A percentile compares a stretch with the other conserved stretches of the same genome.
phyloP scores from a whole-genome alignment of 2,329 filamentous ascomycete genomes.

The Sarocladium oryzae region DNA sequence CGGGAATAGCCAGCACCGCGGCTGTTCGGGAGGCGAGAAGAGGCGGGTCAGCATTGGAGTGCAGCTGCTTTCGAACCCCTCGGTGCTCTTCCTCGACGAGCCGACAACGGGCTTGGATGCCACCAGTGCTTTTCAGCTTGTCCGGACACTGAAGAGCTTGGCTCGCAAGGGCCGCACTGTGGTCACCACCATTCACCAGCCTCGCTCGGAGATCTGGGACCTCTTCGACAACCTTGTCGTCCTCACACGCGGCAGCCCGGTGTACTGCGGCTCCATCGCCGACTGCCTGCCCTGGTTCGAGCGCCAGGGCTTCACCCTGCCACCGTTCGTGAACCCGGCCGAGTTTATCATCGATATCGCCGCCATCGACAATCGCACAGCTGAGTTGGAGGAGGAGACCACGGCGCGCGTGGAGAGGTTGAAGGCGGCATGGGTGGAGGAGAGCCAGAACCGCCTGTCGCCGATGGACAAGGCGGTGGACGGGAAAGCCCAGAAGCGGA shows the following conservation, averaged over 20 bases:
- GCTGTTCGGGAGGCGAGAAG: constrained; percentile 75
- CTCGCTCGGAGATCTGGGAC: constrained; percentile 72
- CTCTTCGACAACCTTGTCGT: constrained; percentile 68
- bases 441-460: constrained; percentile 24
- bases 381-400: constrained; percentile 57
- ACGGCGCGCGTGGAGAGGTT: constrained; percentile 54
- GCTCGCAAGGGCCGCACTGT: constrained; percentile 64
- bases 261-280: constrained; percentile 57
- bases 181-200: constrained; percentile 70
- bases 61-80: constrained; percentile 72
- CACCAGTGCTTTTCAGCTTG: constrained; percentile 67
- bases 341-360: constrained; percentile 71
- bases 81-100: constrained; percentile 71
- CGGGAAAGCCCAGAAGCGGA: constrained; percentile 12
- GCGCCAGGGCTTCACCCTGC: constrained; percentile 51
- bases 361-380: constrained; percentile 64
- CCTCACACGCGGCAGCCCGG: constrained; percentile 58
- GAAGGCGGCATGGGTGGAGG: constrained; percentile 50
- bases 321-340: constrained; percentile 69
- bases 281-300: constrained; percentile 61
- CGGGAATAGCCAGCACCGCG: constrained; percentile 63
- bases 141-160: constrained; percentile 62
- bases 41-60: constrained; percentile 70
- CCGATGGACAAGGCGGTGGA: constrained; percentile 14
- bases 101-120: constrained; percentile 74